phyloP scores from a whole-genome alignment of 768 basidiomycete species.

The Mycena kentingensis region DNA sequence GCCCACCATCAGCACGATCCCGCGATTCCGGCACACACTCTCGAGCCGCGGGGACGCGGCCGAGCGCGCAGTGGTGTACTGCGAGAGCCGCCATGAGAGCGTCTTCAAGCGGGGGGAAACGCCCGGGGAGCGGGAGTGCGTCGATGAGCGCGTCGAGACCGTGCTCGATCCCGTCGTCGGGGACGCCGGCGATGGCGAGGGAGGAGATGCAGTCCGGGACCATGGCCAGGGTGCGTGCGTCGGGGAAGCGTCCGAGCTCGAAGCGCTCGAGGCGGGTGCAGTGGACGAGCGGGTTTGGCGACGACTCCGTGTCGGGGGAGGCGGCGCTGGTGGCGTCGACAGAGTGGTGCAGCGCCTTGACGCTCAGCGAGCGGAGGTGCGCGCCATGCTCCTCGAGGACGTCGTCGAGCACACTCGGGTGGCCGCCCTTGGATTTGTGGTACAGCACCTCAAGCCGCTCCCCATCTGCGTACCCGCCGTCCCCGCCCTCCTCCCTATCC shows the following conservation, averaged over 20 bases:
- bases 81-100: slow-evolving; percentile 5
- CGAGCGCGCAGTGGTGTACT: background rate
- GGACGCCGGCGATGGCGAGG: slow-evolving; percentile 2
- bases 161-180: background rate
- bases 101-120: slow-evolving; percentile 4
- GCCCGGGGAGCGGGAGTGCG: background rate
- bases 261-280: slow-evolving; percentile 16
- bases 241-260: slow-evolving; percentile 12
- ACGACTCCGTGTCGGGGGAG: too few relatives aligned
- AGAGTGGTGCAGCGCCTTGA: slow-evolving; percentile 2
- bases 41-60: background rate
- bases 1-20: background rate
- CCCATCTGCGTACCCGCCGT: background rate
- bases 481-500: background rate
- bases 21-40: background rate
- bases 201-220: slow-evolving; percentile 12
- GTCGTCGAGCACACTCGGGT: background rate
- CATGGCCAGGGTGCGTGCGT: background rate
- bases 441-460: slow-evolving; percentile 7
- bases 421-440: slow-evolving; percentile 5
- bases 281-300: background rate
- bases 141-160: background rate
- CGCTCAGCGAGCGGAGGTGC: slow-evolving; percentile 9
- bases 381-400: slow-evolving; percentile 7
- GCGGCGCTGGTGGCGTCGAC: too few relatives aligned